A percentile compares a stretch with the other conserved stretches of the same genome.
Evolutionary conservation across 371 early-diverging fungal species (phyloP).

Genomic region (Mortierella sp.): DNA sequence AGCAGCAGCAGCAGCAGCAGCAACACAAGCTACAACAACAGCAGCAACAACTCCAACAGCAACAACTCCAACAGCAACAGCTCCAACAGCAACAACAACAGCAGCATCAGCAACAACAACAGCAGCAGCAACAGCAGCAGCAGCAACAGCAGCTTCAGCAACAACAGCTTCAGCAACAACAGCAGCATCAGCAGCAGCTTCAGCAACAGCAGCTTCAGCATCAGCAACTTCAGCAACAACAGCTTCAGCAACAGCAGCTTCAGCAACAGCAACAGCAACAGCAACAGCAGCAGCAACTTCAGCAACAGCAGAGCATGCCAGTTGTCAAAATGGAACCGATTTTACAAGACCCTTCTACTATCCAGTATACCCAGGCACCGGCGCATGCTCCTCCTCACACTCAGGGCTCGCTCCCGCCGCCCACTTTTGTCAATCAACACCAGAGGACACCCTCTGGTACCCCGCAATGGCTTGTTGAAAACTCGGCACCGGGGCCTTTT

Average conservation of each 20-base stretch:
- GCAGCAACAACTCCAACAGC: not conserved
- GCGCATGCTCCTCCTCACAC: constrained; percentile 4
- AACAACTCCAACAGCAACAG: not conserved
- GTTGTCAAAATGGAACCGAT: too few relatives aligned
- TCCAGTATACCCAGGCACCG: not conserved
- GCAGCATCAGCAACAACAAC: not conserved
- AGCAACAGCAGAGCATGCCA: not conserved
- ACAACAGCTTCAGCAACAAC: not conserved
- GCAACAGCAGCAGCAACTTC: too few relatives aligned
- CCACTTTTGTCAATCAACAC: constrained; percentile 38
- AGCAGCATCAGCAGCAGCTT: constrained; percentile 5
- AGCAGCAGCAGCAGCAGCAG: not conserved
- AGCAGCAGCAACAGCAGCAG: not conserved
- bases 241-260: not conserved
- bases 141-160: not conserved
- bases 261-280: not conserved
- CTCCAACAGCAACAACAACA: not conserved
- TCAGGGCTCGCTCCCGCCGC: constrained; percentile 14
- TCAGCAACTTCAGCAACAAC: not conserved
- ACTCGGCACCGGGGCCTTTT: constrained; percentile 24
- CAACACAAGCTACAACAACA: constrained; percentile 5
- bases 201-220: not conserved
- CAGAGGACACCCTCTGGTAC: constrained; percentile 49
- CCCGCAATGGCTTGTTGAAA: constrained; percentile 43
- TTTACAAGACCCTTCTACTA: too few relatives aligned